These are phyloP conservation scores for Candida maris DNA, from an alignment of 805 yeast genomes.

Conservation along the genomic window DNA sequence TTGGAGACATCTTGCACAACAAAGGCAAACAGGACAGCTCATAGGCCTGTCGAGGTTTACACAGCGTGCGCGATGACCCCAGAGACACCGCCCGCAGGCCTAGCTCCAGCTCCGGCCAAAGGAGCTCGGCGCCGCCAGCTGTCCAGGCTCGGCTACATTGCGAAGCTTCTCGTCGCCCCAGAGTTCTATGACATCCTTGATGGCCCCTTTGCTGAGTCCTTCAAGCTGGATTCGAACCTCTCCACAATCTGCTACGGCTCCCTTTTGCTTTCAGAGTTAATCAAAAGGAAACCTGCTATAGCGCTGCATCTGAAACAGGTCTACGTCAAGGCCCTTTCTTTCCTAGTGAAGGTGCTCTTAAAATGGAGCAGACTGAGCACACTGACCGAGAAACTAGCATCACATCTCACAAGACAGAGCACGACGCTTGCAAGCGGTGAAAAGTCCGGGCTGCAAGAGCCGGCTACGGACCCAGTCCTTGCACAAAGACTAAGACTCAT, in stretches of 20 bases:
- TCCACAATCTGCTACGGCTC: slow-evolving; percentile 33
- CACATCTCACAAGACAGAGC: background rate
- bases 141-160: slow-evolving; percentile 15
- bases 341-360: slow-evolving; percentile 4
- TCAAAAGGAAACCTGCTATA: slow-evolving; percentile 19
- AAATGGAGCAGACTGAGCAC: slow-evolving; percentile 1
- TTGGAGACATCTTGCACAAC: no score
- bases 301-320: slow-evolving; percentile 4
- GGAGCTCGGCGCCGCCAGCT: no score
- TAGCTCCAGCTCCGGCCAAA: no score
- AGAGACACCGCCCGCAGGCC: no score
- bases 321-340: slow-evolving; percentile 1
- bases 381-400: background rate
- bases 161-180: slow-evolving; percentile 21
- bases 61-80: no score
- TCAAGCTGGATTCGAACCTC: slow-evolving; percentile 28
- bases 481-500: slow-evolving; percentile 22
- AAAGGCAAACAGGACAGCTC: no score
- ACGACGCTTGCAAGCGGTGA: background rate
- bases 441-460: slow-evolving; percentile 2
- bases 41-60: no score
- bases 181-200: slow-evolving; percentile 26
- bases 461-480: background rate
- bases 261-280: slow-evolving; percentile 26
- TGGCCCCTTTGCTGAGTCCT: slow-evolving; percentile 24